phyloP scores from a whole-genome alignment of 2,329 filamentous ascomycete species.

The Colletotrichum sp. region DNA sequence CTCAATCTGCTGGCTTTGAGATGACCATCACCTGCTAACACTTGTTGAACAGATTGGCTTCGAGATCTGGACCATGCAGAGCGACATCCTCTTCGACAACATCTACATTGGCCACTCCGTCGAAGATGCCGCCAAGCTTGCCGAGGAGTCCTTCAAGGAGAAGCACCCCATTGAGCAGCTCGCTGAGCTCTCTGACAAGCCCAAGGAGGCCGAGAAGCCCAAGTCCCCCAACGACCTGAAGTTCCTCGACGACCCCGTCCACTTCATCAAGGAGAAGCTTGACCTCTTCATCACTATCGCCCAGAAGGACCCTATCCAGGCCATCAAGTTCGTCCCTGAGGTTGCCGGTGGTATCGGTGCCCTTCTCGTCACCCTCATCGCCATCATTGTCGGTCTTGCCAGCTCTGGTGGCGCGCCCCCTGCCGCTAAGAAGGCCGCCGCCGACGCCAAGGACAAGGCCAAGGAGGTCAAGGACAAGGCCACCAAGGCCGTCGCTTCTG shows the following conservation, averaged over 20 bases:
- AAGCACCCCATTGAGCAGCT: conserved; percentile 87
- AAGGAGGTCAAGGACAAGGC: conserved; percentile 80
- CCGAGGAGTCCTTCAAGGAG: conserved; percentile 86
- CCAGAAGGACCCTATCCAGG: conserved; percentile 81
- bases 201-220: conserved; percentile 70
- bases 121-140: conserved; percentile 88
- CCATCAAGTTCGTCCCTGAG: conserved; percentile 89
- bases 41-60: conserved; percentile 78
- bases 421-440: conserved; percentile 75
- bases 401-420: conserved; percentile 66
- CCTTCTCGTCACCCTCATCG: conserved; percentile 71
- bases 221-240: conserved; percentile 78
- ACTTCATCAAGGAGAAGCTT: conserved; percentile 89
- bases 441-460: conserved; percentile 71
- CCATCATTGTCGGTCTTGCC: conserved; percentile 72
- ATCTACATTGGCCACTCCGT: conserved; percentile 99
- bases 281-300: conserved; percentile 87
- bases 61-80: conserved; percentile 99
- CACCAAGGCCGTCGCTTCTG: conserved; percentile 61
- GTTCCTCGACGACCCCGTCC: conserved; percentile 90
- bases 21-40: background rate
- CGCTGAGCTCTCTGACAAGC: conserved; percentile 79
- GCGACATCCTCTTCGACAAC: conserved; percentile 98
- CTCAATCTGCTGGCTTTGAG: background rate
- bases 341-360: conserved; percentile 82